Evolutionary conservation across 208 protist species (phyloP).

Genomic region (Vickermania spadyakhi): DNA sequence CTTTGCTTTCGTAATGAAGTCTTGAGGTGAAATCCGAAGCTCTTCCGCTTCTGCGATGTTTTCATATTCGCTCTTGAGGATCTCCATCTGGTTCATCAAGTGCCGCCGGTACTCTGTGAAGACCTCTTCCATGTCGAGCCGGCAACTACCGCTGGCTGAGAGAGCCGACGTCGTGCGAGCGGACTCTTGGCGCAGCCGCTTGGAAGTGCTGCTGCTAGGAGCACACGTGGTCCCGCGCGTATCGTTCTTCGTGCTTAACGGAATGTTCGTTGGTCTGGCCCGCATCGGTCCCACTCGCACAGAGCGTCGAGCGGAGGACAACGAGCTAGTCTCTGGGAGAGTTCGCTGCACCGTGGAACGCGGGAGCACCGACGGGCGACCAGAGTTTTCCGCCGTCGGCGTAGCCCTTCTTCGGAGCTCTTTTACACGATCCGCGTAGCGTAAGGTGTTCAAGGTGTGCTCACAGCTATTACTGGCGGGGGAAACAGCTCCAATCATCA

Average conservation of each 20-base stretch:
- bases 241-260: neutral
- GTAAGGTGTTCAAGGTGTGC: slow-evolving; percentile 75
- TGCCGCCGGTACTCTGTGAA: slow-evolving; percentile 26
- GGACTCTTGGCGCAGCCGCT: neutral
- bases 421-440: slow-evolving; percentile 84
- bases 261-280: neutral
- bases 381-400: slow-evolving; percentile 19
- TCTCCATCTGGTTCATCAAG: slow-evolving; percentile 39
- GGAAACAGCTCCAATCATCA: slow-evolving; percentile 91
- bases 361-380: neutral
- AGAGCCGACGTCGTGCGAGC: slow-evolving; percentile 10
- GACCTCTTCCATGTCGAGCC: slow-evolving; percentile 12
- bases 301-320: neutral
- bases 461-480: slow-evolving; percentile 69
- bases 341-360: neutral
- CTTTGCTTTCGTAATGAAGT: slow-evolving; percentile 27
- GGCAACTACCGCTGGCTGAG: slow-evolving; percentile 17
- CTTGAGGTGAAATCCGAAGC: slow-evolving; percentile 11
- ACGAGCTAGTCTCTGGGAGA: neutral
- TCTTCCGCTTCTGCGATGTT: slow-evolving; percentile 51
- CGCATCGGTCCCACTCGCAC: neutral
- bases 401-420: slow-evolving; percentile 68
- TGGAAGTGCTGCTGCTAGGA: neutral
- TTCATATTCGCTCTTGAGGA: slow-evolving; percentile 50
- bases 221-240: neutral